Base-by-base conservation (phyloP, 331 rosid genomes). In the Telfairia occidentalis region DNA sequence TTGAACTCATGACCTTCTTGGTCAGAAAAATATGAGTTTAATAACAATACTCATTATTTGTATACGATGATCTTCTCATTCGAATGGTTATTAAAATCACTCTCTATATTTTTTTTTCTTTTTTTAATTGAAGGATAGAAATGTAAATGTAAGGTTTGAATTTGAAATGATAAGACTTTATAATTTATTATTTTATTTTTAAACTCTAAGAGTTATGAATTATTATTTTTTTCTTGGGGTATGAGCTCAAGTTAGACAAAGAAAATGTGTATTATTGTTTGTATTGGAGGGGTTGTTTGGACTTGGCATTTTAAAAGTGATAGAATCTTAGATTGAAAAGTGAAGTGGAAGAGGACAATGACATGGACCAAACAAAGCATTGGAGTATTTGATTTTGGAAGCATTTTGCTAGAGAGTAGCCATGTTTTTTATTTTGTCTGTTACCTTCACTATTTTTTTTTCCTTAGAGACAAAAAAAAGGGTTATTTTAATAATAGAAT, bases 371-470 rank as follows among this genome's bases (percentile, higher is more conserved):
- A 66, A 65, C 50, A 65, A 66, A 40, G 73, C 34, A 9, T 66
- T 40, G 73, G 49, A 67, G 8, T 67, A 45, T 67, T 65, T 67
- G 74, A 67, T 12, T 63, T 65, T 65, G 73, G 73, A 69, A 23
- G 7, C 11, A 69, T 42, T 69, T 32, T 43, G 23, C 23, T 69
- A 13, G 23, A 67, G 23, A 1, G 0, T 21, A 42, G 35, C n/a
- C 45, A 38, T 35, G 50, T 42, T 42, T 37, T 37, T 4, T 67
- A 5, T 67, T 42, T 67, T 67, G 50, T 38, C 49, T 19, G 9
- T 65, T 65, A 65, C 2, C 49, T 37, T 65, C 30, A 37, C 15
- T 66, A 21, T 67, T 42, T 5, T 53, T 43, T 2, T n/a, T n/a
- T n/a, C n/a, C n/a, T n/a, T n/a, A n/a, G n/a, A n/a, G n/a, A n/a